These are phyloP conservation scores for Mortierella sp. DNA, from an alignment of 371 early-diverging fungal genomes.

Conservation along the genomic window DNA sequence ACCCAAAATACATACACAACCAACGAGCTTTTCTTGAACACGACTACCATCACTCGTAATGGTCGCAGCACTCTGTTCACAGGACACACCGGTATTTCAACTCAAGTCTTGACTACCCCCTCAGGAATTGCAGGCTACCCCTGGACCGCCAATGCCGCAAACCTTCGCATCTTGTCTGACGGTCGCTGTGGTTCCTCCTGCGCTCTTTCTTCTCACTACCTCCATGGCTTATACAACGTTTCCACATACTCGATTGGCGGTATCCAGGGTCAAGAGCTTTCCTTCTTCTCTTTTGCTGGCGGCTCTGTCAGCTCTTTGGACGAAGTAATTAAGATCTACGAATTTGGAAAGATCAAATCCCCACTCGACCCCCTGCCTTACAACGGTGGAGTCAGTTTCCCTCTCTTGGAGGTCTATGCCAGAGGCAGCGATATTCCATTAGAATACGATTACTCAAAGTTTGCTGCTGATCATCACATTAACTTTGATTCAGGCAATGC, in stretches of 20 bases:
- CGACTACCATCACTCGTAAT: neutral
- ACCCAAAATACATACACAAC: conserved; percentile 7
- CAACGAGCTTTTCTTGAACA: conserved; percentile 9
- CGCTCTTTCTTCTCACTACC: conserved; percentile 14
- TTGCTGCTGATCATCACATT: neutral
- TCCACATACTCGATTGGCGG: conserved; percentile 28
- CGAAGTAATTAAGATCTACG: conserved; percentile 4
- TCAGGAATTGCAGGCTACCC: conserved; percentile 3
- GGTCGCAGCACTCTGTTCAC: conserved; percentile 14
- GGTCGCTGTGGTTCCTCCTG: conserved; percentile 50
- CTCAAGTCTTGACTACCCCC: neutral
- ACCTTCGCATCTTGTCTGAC: conserved; percentile 33
- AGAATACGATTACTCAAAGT: conserved; percentile 24
- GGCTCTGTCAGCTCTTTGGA: conserved; percentile 19
- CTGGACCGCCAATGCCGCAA: conserved; percentile 30
- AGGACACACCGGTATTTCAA: conserved; percentile 3
- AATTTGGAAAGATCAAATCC: neutral
- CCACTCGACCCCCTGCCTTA: conserved; percentile 17
- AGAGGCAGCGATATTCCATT: conserved; percentile 7
- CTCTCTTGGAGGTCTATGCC: conserved; percentile 31
- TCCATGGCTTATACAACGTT: conserved; percentile 15
- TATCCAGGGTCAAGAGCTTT: conserved; percentile 6
- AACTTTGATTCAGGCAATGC: conserved; percentile 19
- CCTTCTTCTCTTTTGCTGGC: conserved; percentile 41
- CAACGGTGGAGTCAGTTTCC: conserved; percentile 7